phyloP scores from a whole-genome alignment of 2,329 filamentous ascomycete genomes.

The Ascochyta fabae region DNA sequence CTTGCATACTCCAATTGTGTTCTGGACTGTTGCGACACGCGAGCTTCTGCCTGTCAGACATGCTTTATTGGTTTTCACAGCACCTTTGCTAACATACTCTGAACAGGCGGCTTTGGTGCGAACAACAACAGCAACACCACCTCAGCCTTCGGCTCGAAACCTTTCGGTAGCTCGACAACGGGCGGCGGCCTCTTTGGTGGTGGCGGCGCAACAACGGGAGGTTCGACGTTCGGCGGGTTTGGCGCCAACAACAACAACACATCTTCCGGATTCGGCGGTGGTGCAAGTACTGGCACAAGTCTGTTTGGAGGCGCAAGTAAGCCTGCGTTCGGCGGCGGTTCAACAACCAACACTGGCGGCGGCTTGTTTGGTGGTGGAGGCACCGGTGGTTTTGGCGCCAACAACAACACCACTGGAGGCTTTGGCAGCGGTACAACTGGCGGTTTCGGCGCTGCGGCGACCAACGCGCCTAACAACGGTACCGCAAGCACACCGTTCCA shows the following conservation, averaged over 20 bases:
- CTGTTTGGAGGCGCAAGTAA: constrained; percentile 42
- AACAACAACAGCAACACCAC: constrained; percentile 32
- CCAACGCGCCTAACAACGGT: constrained; percentile 57
- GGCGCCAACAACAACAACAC: constrained; percentile 31
- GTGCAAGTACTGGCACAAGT: constrained; percentile 35
- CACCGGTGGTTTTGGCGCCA: constrained; percentile 39
- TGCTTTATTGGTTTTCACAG: neutral
- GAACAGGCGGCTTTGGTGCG: constrained; percentile 43
- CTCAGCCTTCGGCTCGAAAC: constrained; percentile 34
- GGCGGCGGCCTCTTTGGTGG: constrained; percentile 46
- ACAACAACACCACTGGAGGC: constrained; percentile 28
- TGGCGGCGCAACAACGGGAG: constrained; percentile 25
- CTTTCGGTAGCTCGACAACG: constrained; percentile 45
- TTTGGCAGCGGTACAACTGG: constrained; percentile 35
- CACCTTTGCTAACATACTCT: constrained; percentile 28
- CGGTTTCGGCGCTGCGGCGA: constrained; percentile 38
- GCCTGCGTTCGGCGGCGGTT: constrained; percentile 34
- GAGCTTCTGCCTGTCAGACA: neutral
- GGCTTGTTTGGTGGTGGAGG: constrained; percentile 40
- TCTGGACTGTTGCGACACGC: neutral
- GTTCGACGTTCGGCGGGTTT: constrained; percentile 29
- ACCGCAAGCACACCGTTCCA: constrained; percentile 71
- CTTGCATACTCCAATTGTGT: neutral
- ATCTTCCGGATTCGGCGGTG: constrained; percentile 34
- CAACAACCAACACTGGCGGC: constrained; percentile 32